phyloP scores from a whole-genome alignment of 2,329 filamentous ascomycete species.

The Curvularia sp. region DNA sequence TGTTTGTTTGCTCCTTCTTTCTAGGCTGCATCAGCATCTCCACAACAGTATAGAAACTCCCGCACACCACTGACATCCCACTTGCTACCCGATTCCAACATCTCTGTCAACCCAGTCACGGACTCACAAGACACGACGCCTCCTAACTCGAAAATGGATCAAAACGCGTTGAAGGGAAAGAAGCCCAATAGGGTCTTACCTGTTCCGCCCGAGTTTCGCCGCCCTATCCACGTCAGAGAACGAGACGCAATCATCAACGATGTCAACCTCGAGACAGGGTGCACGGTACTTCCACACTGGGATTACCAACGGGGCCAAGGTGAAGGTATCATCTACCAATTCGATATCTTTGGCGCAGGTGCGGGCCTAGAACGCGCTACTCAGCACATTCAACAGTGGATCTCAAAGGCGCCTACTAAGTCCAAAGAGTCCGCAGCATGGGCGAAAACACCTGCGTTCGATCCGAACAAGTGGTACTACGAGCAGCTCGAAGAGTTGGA shows the following conservation, averaged over 20 bases:
- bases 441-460: conserved; percentile 38
- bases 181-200: conserved; percentile 29
- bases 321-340: conserved; percentile 23
- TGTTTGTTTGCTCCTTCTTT: conserved; percentile 11
- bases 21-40: conserved; percentile 1
- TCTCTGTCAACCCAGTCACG: background rate
- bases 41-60: background rate
- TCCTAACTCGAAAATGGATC: background rate
- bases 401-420: conserved; percentile 29
- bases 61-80: background rate
- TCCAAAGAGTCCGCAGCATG: conserved; percentile 34
- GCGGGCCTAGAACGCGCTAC: conserved; percentile 28
- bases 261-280: conserved; percentile 28
- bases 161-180: conserved; percentile 7
- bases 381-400: conserved; percentile 38
- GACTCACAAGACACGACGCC: background rate
- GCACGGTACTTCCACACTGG: conserved; percentile 26
- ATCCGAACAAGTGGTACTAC: conserved; percentile 34
- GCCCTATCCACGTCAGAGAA: conserved; percentile 23
- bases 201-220: conserved; percentile 31
- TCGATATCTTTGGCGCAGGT: conserved; percentile 36
- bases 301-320: background rate
- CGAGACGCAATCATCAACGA: conserved; percentile 20
- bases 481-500: conserved; percentile 26
- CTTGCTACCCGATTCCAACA: background rate